These are phyloP conservation scores for Diplodia sapinea DNA, from an alignment of 2,329 filamentous ascomycete genomes.

Conservation along the genomic window DNA sequence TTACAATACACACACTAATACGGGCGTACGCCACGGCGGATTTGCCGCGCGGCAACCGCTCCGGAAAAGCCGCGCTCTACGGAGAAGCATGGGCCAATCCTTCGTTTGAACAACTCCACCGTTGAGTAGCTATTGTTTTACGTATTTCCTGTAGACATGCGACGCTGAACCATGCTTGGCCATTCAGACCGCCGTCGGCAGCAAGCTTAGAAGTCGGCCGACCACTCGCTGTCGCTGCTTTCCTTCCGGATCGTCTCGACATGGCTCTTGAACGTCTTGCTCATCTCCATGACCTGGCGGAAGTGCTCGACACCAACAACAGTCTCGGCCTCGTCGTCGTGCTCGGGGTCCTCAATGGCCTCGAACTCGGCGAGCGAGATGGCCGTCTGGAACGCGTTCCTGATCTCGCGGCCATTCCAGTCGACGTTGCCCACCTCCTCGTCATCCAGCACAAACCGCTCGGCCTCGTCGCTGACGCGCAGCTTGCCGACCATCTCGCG, in stretches of 20 bases:
- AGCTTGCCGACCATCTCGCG: conserved; percentile 16
- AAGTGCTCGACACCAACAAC: conserved; percentile 21
- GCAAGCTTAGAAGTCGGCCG: conserved; percentile 5
- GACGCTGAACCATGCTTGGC: too few relatives aligned
- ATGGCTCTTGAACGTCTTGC: conserved; percentile 16
- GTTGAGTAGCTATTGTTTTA: too few relatives aligned
- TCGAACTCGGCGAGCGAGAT: conserved; percentile 35
- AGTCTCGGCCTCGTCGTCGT: conserved; percentile 6
- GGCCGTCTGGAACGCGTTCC: conserved; percentile 38
- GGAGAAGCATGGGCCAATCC: too few relatives aligned
- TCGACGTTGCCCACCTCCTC: conserved; percentile 13
- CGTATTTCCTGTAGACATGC: too few relatives aligned
- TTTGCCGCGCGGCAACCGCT: conserved; percentile 14
- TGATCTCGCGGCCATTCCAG: conserved; percentile 36
- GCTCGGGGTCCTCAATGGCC: background rate
- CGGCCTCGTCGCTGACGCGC: conserved; percentile 10
- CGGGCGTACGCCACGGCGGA: background rate
- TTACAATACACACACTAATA: background rate
- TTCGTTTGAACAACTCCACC: too few relatives aligned
- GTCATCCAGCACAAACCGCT: background rate
- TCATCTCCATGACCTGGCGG: conserved; percentile 25
- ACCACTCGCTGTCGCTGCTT: conserved; percentile 21
- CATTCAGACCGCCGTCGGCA: too few relatives aligned
- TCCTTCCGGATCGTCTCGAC: conserved; percentile 23
- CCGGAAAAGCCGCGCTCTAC: background rate